Base-by-base conservation (phyloP, 1,139 yeast species). In the Candida smagusa region DNA sequence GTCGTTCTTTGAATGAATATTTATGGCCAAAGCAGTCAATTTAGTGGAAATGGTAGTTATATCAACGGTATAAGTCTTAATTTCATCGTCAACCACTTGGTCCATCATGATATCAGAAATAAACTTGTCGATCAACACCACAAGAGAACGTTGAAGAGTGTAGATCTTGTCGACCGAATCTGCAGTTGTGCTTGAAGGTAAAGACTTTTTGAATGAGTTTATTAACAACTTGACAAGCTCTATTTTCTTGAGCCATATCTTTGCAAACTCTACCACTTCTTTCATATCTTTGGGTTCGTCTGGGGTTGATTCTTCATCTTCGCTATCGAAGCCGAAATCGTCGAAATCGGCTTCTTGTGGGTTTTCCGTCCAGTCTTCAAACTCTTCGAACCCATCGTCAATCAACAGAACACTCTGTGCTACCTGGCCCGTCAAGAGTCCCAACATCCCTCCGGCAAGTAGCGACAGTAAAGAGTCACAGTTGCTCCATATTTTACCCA, bases 401-500 rank as follows among this genome's bases (percentile, higher is more conserved):
- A 82, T 63, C 37, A 83, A 53, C 4, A 56, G 50, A 19, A 76
- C 63, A 28, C 77, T 72, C 37, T 63, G 65, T 38, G 64, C 69
- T 12, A 82, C 59, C 41, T 69, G 72, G 24, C 48, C 50, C 13
- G 71, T 69, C 36, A 83, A 58, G 2, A 77, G 53, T 3, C 79
- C 82, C 19, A 77, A 47, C 33, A 74, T 69, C 0, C 87, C 87
- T 16, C 56, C 62, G 8, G 63, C 59, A 5, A 76, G 52, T 13
- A 75, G 50, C 3, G 57, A 53, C 6, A 58, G 53, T 9, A 81
- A 39, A 0, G 51, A 48, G 42, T 79, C 84, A 53, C 86, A 79
- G 29, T 63, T 55, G 9, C 77, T 67, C 90, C 90, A 84, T 9
- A 83, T 63, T 49, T 72, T 73, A 16, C 87, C 92, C 16, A 83